Evolutionary conservation across 805 yeast genomes (phyloP).

Genomic region (Lipomyces chichibuensis): DNA sequence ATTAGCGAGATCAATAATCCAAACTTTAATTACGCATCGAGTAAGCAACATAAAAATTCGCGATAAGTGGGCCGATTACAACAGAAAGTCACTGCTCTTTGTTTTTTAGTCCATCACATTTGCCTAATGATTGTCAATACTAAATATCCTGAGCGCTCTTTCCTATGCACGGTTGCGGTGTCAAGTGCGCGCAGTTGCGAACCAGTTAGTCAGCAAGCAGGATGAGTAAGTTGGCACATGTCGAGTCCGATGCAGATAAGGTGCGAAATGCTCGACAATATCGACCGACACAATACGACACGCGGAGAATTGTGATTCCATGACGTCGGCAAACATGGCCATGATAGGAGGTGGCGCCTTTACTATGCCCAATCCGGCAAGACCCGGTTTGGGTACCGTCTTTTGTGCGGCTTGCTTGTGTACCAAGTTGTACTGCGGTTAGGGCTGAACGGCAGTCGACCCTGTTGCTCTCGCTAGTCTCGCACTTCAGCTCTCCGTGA

Average conservation of each 20-base stretch:
- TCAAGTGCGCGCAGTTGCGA: no score
- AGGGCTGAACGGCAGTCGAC: not conserved
- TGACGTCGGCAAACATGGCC: not conserved
- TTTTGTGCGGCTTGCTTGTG: not conserved
- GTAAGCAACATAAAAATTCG: no score
- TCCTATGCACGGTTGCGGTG: no score
- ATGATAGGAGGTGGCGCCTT: not conserved
- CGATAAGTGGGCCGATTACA: no score
- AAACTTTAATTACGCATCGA: not conserved
- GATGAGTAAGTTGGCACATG: not conserved
- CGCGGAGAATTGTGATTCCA: not conserved
- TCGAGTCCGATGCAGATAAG: not conserved
- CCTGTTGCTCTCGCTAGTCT: not conserved
- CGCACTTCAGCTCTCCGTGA: not conserved
- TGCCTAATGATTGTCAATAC: no score
- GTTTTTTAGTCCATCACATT: no score
- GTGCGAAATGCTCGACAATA: no score
- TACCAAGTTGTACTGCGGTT: not conserved
- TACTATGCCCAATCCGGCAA: not conserved
- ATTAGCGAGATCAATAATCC: not conserved
- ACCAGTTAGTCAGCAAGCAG: not conserved
- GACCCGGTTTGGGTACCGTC: not conserved
- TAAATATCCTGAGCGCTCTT: no score
- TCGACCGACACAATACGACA: not conserved
- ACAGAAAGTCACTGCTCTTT: no score